Base-by-base conservation (phyloP, 192 early-diverging fungal genomes). In the Backusella luteola region DNA sequence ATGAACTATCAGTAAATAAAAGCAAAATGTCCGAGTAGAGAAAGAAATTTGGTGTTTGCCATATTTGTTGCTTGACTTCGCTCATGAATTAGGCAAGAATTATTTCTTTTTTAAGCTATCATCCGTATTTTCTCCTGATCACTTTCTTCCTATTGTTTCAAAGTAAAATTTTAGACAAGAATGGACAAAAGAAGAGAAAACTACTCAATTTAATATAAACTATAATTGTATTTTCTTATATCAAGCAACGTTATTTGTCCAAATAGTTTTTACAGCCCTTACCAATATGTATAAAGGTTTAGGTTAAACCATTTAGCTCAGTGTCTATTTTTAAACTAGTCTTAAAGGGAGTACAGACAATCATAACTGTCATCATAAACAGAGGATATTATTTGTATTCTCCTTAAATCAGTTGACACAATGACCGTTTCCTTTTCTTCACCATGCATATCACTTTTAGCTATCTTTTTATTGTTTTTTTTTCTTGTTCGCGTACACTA, bases 341-440 rank as follows among this genome's bases (percentile, higher is more conserved):
- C 17, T 49, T 7, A 17, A 49, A n/a, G 46, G 46, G 46, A 49
- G 46, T 49, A 49, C 46, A 49, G 19, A 49, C 21, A 49, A 19
- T 49, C 19, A 19, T 1, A 49, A 49, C 46, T 49, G 46, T 49
- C 46, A 49, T 49, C 15, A 49, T 17, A 49, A 49, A 49, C 26
- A 63, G 56, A 29, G n/a, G 23, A 23, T 29, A 63, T 29, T 63
- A 29, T 63, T 63, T 63, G 12, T 14, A 63, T 63, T 29, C 26
- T 63, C 56, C 56, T 63, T 23, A 63, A 63, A 9, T 63, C 56
- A 63, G 56, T 29, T 63, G 56, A 63, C 11, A 12, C 21, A 12
- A 59, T 59, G 56, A 59, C 56, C 56, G 46, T 59, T 59, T 59
- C 56, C 23, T 59, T 59, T 59, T 59, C 56, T 59, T 59, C 23